These are phyloP conservation scores for Leccinum longicurvipes DNA, from an alignment of 768 basidiomycete species.

Conservation along the genomic window DNA sequence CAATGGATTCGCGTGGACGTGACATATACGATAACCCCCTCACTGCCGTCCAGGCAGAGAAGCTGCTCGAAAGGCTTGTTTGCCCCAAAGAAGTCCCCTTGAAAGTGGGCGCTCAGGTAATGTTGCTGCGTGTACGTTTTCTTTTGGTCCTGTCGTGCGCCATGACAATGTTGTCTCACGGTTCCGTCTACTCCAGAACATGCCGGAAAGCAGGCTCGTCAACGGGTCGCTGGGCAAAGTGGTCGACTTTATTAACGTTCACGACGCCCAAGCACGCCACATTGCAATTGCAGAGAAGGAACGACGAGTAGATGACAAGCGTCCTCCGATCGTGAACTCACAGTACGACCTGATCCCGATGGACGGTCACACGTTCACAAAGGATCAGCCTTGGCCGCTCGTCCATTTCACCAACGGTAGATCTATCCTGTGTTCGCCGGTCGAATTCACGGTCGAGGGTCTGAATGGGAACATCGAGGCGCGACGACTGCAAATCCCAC, in stretches of 20 bases:
- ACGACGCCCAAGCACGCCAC: constrained; percentile 26
- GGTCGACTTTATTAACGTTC: constrained; percentile 28
- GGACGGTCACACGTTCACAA: constrained; percentile 10
- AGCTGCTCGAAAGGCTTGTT: constrained; percentile 46
- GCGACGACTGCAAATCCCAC: constrained; percentile 55
- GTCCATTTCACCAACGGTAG: constrained; percentile 34
- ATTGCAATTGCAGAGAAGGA: constrained; percentile 31
- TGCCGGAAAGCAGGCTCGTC: constrained; percentile 43
- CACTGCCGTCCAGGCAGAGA: constrained; percentile 22
- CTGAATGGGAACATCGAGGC: constrained; percentile 34
- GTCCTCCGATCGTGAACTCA: too few species aligned
- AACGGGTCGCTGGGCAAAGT: constrained; percentile 92
- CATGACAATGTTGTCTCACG: background rate
- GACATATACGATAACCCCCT: constrained; percentile 38
- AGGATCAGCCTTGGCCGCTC: constrained; percentile 30
- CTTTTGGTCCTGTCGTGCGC: too few species aligned
- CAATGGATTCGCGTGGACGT: constrained; percentile 45
- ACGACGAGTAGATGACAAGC: too few species aligned
- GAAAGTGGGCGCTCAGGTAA: constrained; percentile 77
- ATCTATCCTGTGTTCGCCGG: constrained; percentile 30
- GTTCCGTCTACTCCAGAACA: constrained; percentile 26
- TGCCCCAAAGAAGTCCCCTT: constrained; percentile 47
- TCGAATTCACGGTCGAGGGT: constrained; percentile 34
- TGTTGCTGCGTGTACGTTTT: constrained; percentile 45
- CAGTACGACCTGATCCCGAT: constrained; percentile 24